Conservation (phyloP, 2,329 filamentous ascomycete genomes). For the Thelonectria discophora region DNA sequence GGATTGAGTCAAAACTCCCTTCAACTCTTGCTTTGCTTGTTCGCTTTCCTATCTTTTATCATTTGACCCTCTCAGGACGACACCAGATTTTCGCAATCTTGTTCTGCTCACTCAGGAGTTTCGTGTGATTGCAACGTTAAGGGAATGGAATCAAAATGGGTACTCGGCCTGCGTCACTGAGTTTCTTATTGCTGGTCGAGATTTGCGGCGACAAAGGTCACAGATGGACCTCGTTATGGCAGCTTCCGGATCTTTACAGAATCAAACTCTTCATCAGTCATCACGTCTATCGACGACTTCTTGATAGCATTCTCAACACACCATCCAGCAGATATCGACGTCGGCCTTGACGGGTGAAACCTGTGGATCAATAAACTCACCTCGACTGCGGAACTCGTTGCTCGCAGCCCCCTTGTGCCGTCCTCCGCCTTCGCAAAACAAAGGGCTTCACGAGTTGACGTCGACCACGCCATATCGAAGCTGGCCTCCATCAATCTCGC, state of each 20-base stretch:
- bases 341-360: slow-evolving; percentile 47
- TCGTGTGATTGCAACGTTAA: slow-evolving; percentile 50
- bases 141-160: slow-evolving; percentile 48
- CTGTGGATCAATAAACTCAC: slow-evolving; percentile 46
- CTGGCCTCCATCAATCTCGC: slow-evolving; percentile 29
- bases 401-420: slow-evolving; percentile 45
- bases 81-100: slow-evolving; percentile 42
- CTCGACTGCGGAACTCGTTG: slow-evolving; percentile 45
- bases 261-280: slow-evolving; percentile 52
- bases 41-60: slow-evolving; percentile 41
- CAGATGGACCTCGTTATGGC: slow-evolving; percentile 51
- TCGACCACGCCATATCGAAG: slow-evolving; percentile 41
- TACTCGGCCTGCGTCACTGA: slow-evolving; percentile 48
- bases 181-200: slow-evolving; percentile 49
- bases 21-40: slow-evolving; percentile 40
- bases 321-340: slow-evolving; percentile 47
- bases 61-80: slow-evolving; percentile 43
- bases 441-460: slow-evolving; percentile 40
- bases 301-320: slow-evolving; percentile 51
- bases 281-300: slow-evolving; percentile 49
- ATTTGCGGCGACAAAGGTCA: slow-evolving; percentile 49
- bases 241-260: slow-evolving; percentile 52
- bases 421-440: slow-evolving; percentile 37
- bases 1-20: slow-evolving; percentile 40
- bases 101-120: slow-evolving; percentile 49